These are phyloP conservation scores for Colletotrichum sp. DNA, from an alignment of 2,329 filamentous ascomycete species.

Conservation along the genomic window DNA sequence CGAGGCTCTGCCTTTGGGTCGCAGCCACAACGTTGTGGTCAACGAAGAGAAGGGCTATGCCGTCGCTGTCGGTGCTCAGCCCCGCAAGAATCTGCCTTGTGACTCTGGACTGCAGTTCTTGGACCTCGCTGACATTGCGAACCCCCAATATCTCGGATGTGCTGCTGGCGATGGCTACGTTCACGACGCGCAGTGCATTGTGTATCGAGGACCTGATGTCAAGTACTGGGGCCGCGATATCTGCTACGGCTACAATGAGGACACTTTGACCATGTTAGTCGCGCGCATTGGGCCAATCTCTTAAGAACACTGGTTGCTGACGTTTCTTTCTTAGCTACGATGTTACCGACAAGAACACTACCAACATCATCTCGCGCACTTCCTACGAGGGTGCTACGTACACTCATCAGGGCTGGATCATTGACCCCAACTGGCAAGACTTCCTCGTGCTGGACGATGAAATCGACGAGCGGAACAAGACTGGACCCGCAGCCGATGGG, in stretches of 20 bases:
- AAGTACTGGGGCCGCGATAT: slow-evolving; percentile 54
- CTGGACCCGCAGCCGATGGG: slow-evolving; percentile 43
- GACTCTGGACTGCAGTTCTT: slow-evolving; percentile 61
- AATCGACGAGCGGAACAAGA: slow-evolving; percentile 49
- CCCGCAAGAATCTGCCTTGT: slow-evolving; percentile 44
- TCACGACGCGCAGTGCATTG: slow-evolving; percentile 65
- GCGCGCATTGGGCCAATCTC: slow-evolving; percentile 28
- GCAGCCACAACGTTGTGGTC: slow-evolving; percentile 52
- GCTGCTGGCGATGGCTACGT: slow-evolving; percentile 62
- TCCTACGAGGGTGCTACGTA: slow-evolving; percentile 61
- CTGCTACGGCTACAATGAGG: slow-evolving; percentile 62
- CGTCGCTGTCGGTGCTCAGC: slow-evolving; percentile 48
- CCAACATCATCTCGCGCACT: slow-evolving; percentile 55
- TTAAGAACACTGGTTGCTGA: neutral
- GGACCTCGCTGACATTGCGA: slow-evolving; percentile 57
- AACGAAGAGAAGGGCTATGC: slow-evolving; percentile 50
- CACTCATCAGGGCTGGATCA: slow-evolving; percentile 63
- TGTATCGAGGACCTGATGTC: slow-evolving; percentile 56
- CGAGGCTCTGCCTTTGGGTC: slow-evolving; percentile 37
- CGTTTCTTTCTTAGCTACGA: slow-evolving; percentile 43
- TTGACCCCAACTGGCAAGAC: slow-evolving; percentile 47
- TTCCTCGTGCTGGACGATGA: slow-evolving; percentile 59
- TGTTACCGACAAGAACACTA: slow-evolving; percentile 51
- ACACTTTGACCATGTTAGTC: slow-evolving; percentile 48
- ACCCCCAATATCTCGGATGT: slow-evolving; percentile 59